Percentiles rank a stretch among this genome's conserved stretches.
These are phyloP conservation scores for Melanopsichium pennsylvanicum DNA, from an alignment of 1,284 basidiomycete genomes.

Conservation along the genomic window DNA sequence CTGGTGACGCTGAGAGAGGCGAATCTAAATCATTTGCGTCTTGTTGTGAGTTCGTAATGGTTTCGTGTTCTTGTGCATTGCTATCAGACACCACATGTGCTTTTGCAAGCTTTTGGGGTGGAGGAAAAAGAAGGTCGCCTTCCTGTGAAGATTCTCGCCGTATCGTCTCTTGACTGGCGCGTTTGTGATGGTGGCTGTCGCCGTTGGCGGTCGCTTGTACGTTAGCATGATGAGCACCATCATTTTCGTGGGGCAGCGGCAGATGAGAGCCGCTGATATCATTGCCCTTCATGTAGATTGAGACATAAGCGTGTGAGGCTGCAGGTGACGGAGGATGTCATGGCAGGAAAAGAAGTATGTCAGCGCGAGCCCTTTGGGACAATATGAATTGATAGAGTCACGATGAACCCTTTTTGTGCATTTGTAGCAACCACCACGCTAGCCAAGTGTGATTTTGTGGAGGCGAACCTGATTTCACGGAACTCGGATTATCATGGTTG, in stretches of 20 bases:
- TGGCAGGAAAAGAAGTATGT: too few relatives aligned
- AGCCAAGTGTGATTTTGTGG: constrained; percentile 18
- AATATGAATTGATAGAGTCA: too few relatives aligned
- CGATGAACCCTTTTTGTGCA: too few relatives aligned
- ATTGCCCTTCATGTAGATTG: constrained; percentile 14
- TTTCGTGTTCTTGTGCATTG: too few relatives aligned
- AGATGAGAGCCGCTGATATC: constrained; percentile 2
- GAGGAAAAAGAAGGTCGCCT: neutral
- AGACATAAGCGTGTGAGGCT: constrained; percentile 9
- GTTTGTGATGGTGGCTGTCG: neutral
- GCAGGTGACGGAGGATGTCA: neutral
- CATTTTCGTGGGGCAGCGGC: neutral
- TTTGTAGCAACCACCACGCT: too few relatives aligned
- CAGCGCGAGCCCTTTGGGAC: too few relatives aligned
- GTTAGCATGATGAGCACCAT: neutral
- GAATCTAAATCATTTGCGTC: neutral
- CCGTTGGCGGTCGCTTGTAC: neutral
- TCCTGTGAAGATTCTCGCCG: constrained; percentile 1
- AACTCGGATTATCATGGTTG: constrained; percentile 10
- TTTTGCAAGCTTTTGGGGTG: neutral
- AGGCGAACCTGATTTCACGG: constrained; percentile 12
- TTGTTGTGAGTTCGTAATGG: neutral
- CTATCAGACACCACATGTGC: neutral
- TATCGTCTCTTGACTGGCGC: constrained; percentile 23
- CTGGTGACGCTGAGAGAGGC: neutral